A percentile compares a stretch with the other conserved stretches of the same genome.
Evolutionary conservation across 768 basidiomycete genomes (phyloP).

Genomic region (Lentinula lateritia): DNA sequence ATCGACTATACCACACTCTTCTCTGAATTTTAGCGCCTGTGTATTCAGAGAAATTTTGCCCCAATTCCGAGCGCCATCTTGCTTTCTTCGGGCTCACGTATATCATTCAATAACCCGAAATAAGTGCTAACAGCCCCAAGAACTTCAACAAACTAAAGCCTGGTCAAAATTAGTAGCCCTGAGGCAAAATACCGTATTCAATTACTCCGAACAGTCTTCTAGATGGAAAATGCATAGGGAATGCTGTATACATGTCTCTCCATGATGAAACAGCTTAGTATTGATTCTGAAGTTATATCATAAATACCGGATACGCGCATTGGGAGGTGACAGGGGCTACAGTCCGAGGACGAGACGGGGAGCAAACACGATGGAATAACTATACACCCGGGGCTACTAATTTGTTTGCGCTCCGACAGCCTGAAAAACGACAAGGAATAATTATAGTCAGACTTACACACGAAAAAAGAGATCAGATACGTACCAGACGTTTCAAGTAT

Average conservation of each 20-base stretch:
- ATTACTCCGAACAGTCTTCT: not conserved
- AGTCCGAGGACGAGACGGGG: not conserved
- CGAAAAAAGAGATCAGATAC: constrained; percentile 18
- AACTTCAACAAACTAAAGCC: no score
- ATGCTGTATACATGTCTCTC: no score
- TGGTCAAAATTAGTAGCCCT: no score
- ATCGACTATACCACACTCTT: not conserved
- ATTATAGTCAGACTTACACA: not conserved
- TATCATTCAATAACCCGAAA: no score
- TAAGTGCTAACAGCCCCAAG: no score
- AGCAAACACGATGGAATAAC: not conserved
- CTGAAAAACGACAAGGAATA: constrained; percentile 21
- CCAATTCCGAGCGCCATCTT: no score
- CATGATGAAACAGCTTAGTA: no score
- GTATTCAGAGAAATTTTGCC: no score
- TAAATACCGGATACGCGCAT: not conserved
- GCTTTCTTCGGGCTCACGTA: no score
- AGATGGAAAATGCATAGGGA: no score
- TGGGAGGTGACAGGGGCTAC: not conserved
- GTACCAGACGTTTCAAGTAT: constrained; percentile 86
- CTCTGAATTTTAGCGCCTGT: not conserved
- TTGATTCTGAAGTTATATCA: no score
- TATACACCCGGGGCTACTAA: constrained; percentile 19
- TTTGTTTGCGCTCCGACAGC: constrained; percentile 69
- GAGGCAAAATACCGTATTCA: not conserved